Percentiles rank a stretch among this genome's conserved stretches.
phyloP scores from a whole-genome alignment of 2,329 filamentous ascomycete species.

The Fusarium sororula region DNA sequence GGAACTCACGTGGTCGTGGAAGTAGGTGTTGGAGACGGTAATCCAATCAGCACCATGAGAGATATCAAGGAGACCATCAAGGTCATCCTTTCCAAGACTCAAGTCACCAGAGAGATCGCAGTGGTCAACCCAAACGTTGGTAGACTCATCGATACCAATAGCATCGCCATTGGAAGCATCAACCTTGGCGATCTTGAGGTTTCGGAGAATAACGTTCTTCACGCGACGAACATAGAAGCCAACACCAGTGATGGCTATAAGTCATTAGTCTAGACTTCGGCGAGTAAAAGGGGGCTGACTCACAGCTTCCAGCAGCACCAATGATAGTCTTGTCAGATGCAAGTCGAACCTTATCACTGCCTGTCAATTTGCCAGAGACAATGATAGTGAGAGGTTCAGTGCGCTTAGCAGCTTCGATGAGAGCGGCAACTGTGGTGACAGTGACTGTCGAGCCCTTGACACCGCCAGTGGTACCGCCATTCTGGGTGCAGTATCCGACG shows the following conservation, averaged over 20 bases:
- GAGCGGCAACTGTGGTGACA: constrained; percentile 38
- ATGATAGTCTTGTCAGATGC: constrained; percentile 58
- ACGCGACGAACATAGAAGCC: constrained; percentile 62
- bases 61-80: constrained; percentile 72
- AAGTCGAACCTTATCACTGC: constrained; percentile 35
- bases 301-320: constrained; percentile 46
- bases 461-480: constrained; percentile 46
- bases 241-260: constrained; percentile 52
- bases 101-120: constrained; percentile 70
- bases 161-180: constrained; percentile 65
- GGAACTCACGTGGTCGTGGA: constrained; percentile 45
- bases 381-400: constrained; percentile 44
- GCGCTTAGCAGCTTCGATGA: constrained; percentile 41
- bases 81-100: constrained; percentile 71
- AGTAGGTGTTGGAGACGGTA: constrained; percentile 52
- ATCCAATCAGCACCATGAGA: constrained; percentile 71
- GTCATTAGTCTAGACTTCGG: background rate
- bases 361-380: constrained; percentile 42
- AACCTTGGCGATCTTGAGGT: constrained; percentile 67
- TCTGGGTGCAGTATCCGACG: constrained; percentile 46
- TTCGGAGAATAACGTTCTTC: constrained; percentile 69
- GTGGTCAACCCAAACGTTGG: constrained; percentile 74
- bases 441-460: constrained; percentile 44
- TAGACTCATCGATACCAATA: constrained; percentile 65
- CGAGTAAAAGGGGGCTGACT: rapidly evolving